These are phyloP conservation scores for Silene latifolia DNA, from an alignment of 148 eudicot genomes.

Conservation along the genomic window DNA sequence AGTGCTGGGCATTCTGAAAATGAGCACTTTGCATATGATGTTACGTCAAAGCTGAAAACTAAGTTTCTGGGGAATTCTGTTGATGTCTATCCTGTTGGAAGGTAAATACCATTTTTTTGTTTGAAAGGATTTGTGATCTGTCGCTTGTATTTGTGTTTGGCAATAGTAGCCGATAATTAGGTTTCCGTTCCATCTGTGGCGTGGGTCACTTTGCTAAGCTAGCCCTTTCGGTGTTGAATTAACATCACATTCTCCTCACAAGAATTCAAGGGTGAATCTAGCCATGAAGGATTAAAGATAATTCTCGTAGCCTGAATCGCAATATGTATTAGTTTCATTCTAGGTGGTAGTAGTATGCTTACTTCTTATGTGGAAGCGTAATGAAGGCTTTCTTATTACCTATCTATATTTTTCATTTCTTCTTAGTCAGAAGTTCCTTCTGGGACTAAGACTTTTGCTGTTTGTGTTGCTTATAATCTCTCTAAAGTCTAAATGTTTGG, in stretches of 20 bases:
- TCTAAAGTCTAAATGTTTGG: too few relatives aligned
- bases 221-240: background rate
- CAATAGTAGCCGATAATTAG: background rate
- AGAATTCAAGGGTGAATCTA: background rate
- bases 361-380: too few relatives aligned
- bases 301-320: background rate
- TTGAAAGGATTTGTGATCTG: background rate
- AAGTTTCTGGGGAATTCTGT: constrained; percentile 88
- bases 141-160: background rate
- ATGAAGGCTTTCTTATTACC: too few relatives aligned
- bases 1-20: constrained; percentile 98
- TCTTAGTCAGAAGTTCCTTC: background rate
- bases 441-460: background rate
- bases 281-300: background rate
- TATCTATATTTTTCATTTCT: background rate
- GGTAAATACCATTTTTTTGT: constrained; percentile 36
- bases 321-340: background rate
- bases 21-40: constrained; percentile 77
- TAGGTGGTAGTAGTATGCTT: too few relatives aligned
- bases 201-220: background rate
- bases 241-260: background rate
- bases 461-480: too few relatives aligned
- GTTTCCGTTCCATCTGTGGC: background rate
- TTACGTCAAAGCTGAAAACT: constrained; percentile 92
- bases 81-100: constrained; percentile 95